phyloP scores from a whole-genome alignment of 805 yeast species.

The Saccharomycopsis fibuligera region DNA sequence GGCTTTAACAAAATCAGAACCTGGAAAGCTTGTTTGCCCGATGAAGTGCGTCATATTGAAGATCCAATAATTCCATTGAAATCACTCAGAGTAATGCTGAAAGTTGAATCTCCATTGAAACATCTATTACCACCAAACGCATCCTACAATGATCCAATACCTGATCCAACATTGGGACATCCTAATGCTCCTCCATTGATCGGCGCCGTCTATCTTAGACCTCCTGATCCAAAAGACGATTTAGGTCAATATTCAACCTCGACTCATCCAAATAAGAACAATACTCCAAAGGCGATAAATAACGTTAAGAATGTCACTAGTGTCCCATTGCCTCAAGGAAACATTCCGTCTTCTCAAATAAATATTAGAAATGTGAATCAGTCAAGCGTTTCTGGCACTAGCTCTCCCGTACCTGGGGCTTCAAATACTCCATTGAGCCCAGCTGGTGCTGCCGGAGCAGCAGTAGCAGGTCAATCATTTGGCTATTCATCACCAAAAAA shows the following conservation, averaged over 20 bases:
- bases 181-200: constrained; percentile 89
- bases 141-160: constrained; percentile 63
- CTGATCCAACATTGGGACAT: constrained; percentile 76
- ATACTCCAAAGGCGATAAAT: constrained; percentile 17
- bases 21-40: constrained; percentile 98
- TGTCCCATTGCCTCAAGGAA: constrained; percentile 15
- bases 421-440: not conserved
- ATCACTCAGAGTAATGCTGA: constrained; percentile 61
- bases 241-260: constrained; percentile 38
- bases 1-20: constrained; percentile 92
- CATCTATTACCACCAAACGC: constrained; percentile 73
- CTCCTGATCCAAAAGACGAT: constrained; percentile 73
- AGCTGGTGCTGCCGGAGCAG: not conserved
- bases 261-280: constrained; percentile 18
- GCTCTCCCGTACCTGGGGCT: too few species aligned
- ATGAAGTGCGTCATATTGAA: constrained; percentile 80
- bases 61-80: constrained; percentile 73
- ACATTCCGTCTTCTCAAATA: not conserved
- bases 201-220: constrained; percentile 83
- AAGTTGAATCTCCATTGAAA: constrained; percentile 79
- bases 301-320: constrained; percentile 19
- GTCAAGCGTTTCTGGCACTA: not conserved
- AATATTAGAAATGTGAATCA: not conserved
- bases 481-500: not conserved
- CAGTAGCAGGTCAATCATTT: not conserved